Evolutionary conservation across 2,329 filamentous ascomycete genomes (phyloP).

Genomic region (Geosmithia morbida): DNA sequence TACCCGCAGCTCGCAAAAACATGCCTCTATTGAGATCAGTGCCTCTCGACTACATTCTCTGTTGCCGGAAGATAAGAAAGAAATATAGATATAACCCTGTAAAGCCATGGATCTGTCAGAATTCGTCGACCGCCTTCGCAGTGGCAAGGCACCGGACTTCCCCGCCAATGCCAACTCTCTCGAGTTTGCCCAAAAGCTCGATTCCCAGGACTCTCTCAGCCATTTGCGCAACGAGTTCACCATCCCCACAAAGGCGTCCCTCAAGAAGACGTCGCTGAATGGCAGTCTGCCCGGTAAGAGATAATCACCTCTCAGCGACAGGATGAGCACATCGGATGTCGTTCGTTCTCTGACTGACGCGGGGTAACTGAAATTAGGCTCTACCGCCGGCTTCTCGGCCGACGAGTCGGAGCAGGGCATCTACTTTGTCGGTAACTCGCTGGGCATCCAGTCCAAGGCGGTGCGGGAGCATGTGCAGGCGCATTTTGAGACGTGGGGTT

Average conservation of each 20-base stretch:
- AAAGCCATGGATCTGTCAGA: constrained; percentile 22
- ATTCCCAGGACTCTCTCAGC: constrained; percentile 44
- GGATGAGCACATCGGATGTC: neutral
- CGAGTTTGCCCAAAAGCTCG: constrained; percentile 36
- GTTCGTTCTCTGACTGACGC: neutral
- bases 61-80: neutral
- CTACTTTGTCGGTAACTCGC: constrained; percentile 83
- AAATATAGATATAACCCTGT: neutral
- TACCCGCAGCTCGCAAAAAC: neutral
- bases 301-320: neutral
- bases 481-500: constrained; percentile 73
- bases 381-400: constrained; percentile 5
- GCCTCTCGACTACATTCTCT: neutral
- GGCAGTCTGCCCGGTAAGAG: constrained; percentile 24
- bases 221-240: constrained; percentile 57
- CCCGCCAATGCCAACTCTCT: constrained; percentile 29
- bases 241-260: constrained; percentile 59
- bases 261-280: constrained; percentile 47
- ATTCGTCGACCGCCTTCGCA: constrained; percentile 23
- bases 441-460: constrained; percentile 67
- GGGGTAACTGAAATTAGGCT: constrained; percentile 4
- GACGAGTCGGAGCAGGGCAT: constrained; percentile 29
- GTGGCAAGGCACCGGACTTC: constrained; percentile 26
- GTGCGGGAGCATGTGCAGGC: constrained; percentile 51
- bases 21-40: neutral